Conservation (phyloP, 306 rosid genomes). For the Vigna nakashimae region DNA sequence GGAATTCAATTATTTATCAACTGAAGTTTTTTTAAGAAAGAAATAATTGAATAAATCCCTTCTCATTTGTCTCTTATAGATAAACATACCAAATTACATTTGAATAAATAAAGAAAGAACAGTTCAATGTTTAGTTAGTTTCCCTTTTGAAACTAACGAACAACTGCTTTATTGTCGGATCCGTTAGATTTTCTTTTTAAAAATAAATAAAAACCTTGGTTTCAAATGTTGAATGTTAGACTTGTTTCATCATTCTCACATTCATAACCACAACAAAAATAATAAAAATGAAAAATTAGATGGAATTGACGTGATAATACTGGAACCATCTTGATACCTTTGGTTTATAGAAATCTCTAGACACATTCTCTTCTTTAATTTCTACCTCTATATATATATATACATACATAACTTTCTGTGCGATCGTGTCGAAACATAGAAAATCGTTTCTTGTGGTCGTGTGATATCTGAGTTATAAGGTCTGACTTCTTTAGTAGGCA, state of each 20-base stretch:
- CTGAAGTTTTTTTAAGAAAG: no score
- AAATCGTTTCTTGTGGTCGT: neutral
- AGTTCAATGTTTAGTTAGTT: conserved; percentile 39
- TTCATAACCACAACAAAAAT: neutral
- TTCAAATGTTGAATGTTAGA: no score
- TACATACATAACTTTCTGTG: neutral
- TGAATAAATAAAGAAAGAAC: neutral
- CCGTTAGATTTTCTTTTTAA: neutral
- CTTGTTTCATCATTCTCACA: neutral
- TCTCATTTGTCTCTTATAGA: no score
- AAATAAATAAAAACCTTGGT: neutral
- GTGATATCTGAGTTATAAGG: neutral
- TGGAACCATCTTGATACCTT: conserved; percentile 35
- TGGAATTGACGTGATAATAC: conserved; percentile 30
- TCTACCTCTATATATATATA: neutral
- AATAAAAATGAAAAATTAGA: neutral
- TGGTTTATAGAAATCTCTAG: conserved; percentile 42
- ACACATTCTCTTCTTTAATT: neutral
- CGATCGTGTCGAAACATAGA: neutral
- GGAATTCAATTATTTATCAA: no score
- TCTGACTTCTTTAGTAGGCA: neutral
- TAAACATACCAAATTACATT: neutral
- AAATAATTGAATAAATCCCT: no score
- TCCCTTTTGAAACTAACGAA: conserved; percentile 9
- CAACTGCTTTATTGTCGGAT: conserved; percentile 16